These are phyloP conservation scores for Heteromeles arbutifolia DNA, from an alignment of 306 rosid species.

Conservation along the genomic window DNA sequence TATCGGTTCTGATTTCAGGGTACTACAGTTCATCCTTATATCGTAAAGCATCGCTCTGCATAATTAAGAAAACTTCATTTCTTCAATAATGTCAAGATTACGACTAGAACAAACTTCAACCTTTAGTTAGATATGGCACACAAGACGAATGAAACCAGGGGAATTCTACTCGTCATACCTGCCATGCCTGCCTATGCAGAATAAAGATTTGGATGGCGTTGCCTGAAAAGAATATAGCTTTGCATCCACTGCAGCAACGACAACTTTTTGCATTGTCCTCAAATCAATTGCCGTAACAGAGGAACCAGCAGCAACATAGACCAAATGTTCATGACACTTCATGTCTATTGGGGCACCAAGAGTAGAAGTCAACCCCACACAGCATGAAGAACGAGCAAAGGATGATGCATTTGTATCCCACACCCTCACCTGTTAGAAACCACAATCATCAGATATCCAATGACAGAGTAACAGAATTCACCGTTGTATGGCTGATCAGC, in stretches of 20 bases:
- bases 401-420: conserved; percentile 72
- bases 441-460: conserved; percentile 15
- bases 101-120: neutral
- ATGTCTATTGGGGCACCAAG: conserved; percentile 51
- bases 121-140: conserved; percentile 4
- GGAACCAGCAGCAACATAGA: conserved; percentile 66
- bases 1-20: conserved; percentile 34
- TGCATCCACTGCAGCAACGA: conserved; percentile 44
- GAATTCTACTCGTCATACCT: conserved; percentile 33
- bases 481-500: too few relatives aligned
- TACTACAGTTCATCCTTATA: conserved; percentile 53
- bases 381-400: conserved; percentile 54
- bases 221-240: conserved; percentile 55
- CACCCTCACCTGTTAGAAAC: conserved; percentile 57
- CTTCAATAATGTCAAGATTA: neutral
- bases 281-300: conserved; percentile 61
- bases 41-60: conserved; percentile 88
- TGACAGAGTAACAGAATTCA: neutral
- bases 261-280: conserved; percentile 71
- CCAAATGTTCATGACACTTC: conserved; percentile 70
- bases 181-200: conserved; percentile 62
- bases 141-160: neutral
- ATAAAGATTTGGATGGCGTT: conserved; percentile 55
- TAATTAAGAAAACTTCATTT: neutral
- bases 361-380: conserved; percentile 73